Percentiles rank a stretch among this genome's conserved stretches.
These are phyloP conservation scores for Metschnikowia reukaufii DNA, from an alignment of 805 yeast species.

Conservation along the genomic window DNA sequence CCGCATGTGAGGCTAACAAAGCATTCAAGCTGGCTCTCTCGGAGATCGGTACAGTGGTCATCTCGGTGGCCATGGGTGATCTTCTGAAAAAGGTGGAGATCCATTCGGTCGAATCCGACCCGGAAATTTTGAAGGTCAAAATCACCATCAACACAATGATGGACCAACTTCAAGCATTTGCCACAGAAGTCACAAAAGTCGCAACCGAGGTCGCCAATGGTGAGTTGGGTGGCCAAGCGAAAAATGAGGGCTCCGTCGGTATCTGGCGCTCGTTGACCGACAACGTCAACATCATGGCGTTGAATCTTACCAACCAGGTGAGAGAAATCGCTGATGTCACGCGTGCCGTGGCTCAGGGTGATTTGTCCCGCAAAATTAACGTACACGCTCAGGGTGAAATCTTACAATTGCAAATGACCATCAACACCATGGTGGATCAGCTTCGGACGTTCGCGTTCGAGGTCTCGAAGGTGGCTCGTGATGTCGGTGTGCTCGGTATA, in stretches of 20 bases:
- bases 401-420: slow-evolving; percentile 78
- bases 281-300: slow-evolving; percentile 86
- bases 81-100: slow-evolving; percentile 76
- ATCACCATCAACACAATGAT: slow-evolving; percentile 84
- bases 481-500: slow-evolving; percentile 87
- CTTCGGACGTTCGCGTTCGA: slow-evolving; percentile 80
- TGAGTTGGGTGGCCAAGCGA: slow-evolving; percentile 86
- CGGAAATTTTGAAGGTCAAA: slow-evolving; percentile 77
- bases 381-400: slow-evolving; percentile 94
- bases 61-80: slow-evolving; percentile 88
- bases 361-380: slow-evolving; percentile 75
- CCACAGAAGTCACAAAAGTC: slow-evolving; percentile 77
- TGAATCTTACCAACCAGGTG: slow-evolving; percentile 66
- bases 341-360: slow-evolving; percentile 86
- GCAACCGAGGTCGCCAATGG: slow-evolving; percentile 92
- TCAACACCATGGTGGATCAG: slow-evolving; percentile 87
- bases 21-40: slow-evolving; percentile 71
- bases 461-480: slow-evolving; percentile 83
- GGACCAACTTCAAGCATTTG: slow-evolving; percentile 81
- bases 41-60: slow-evolving; percentile 83
- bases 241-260: slow-evolving; percentile 80
- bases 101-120: slow-evolving; percentile 69
- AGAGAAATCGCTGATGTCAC: slow-evolving; percentile 89
- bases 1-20: slow-evolving; percentile 53
- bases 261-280: slow-evolving; percentile 84